Evolutionary conservation across 1,284 basidiomycete species (phyloP).

Genomic region (Heimioporus retisporus): DNA sequence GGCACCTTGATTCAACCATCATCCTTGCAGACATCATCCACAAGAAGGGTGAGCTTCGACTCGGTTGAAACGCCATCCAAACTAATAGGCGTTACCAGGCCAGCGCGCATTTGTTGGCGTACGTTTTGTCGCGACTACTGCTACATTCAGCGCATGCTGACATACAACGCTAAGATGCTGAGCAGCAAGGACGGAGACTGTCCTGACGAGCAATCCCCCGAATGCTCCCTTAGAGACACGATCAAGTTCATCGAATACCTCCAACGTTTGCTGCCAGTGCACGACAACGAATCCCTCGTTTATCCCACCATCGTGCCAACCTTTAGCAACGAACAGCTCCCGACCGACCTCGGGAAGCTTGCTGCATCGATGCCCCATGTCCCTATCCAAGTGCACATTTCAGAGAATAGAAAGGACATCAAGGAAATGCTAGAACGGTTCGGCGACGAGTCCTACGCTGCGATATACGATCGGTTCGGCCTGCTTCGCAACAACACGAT

Average conservation of each 20-base stretch:
- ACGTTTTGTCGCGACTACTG: conserved; percentile 37
- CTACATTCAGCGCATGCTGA: conserved; percentile 7
- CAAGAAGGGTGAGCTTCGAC: conserved; percentile 58
- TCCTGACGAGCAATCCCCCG: conserved; percentile 62
- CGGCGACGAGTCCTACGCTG: conserved; percentile 72
- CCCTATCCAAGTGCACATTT: conserved; percentile 92
- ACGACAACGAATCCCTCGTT: conserved; percentile 61
- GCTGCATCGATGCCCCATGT: conserved; percentile 64
- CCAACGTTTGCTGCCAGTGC: conserved; percentile 54
- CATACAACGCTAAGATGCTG: background rate
- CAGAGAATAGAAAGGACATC: conserved; percentile 87
- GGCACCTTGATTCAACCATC: conserved; percentile 86
- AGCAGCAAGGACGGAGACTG: conserved; percentile 89
- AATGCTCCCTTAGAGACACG: conserved; percentile 70
- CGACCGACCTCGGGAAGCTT: conserved; percentile 66
- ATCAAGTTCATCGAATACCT: conserved; percentile 75
- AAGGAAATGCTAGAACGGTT: conserved; percentile 74
- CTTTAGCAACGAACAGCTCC: conserved; percentile 85
- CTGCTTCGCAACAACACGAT: conserved; percentile 87
- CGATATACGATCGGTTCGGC: conserved; percentile 84
- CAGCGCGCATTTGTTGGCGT: conserved; percentile 91
- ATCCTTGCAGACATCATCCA: conserved; percentile 83
- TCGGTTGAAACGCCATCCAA: background rate
- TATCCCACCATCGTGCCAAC: conserved; percentile 94
- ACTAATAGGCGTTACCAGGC: conserved; percentile 52